phyloP scores from a whole-genome alignment of 2,329 filamentous ascomycete genomes.

The Bipolaris victoriae region DNA sequence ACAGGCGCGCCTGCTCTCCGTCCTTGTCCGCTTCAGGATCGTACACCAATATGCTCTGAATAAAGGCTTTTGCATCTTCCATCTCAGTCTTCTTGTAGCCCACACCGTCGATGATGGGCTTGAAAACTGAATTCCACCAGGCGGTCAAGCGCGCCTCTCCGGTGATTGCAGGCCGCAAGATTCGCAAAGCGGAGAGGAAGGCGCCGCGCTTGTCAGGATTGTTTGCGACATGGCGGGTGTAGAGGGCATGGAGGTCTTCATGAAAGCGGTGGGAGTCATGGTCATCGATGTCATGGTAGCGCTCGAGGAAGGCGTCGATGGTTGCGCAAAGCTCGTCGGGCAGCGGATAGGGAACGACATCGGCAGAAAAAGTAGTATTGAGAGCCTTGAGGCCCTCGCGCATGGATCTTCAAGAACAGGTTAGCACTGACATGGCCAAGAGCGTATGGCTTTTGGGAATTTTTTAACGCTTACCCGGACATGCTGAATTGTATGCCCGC shows the following conservation, averaged over 20 bases:
- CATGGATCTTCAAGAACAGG: conserved; percentile 52
- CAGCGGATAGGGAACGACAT: conserved; percentile 60
- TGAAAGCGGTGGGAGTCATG: conserved; percentile 72
- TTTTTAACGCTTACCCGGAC: conserved; percentile 29
- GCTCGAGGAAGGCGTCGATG: conserved; percentile 71
- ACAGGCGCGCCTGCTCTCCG: conserved; percentile 53
- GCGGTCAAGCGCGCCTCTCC: conserved; percentile 67
- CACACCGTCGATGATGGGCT: conserved; percentile 63
- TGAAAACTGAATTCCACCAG: conserved; percentile 73
- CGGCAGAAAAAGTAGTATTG: conserved; percentile 51
- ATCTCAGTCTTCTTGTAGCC: conserved; percentile 68
- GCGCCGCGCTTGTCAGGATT: conserved; percentile 63
- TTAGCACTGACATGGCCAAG: conserved; percentile 14
- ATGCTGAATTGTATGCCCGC: conserved; percentile 21
- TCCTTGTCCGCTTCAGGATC: conserved; percentile 64
- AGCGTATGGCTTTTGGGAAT: neutral
- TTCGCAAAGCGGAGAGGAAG: conserved; percentile 72
- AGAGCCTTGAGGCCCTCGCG: conserved; percentile 58
- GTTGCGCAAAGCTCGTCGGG: conserved; percentile 68
- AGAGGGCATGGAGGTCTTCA: conserved; percentile 72
- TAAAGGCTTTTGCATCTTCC: conserved; percentile 67
- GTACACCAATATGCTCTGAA: conserved; percentile 68
- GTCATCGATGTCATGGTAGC: conserved; percentile 71
- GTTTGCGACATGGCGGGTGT: conserved; percentile 67
- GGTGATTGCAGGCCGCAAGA: conserved; percentile 68